Evolutionary conservation across 1,139 yeast species (phyloP).

Genomic region (Debaryomyces udenii): DNA sequence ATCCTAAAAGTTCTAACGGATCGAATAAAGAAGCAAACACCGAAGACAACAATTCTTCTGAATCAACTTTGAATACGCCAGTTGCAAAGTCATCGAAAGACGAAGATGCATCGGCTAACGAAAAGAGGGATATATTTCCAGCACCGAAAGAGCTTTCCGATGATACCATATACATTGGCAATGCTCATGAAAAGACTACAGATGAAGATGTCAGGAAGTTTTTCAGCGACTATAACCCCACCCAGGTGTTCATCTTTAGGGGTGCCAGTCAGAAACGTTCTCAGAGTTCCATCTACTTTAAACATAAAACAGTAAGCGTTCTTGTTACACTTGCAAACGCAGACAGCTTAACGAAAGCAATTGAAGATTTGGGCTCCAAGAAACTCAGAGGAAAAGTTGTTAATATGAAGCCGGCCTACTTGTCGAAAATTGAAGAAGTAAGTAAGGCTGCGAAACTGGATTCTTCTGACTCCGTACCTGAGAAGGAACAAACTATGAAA

Average conservation of each 20-base stretch:
- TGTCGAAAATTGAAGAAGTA: conserved; percentile 46
- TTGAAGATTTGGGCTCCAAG: conserved; percentile 34
- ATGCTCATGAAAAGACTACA: conserved; percentile 41
- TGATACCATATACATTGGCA: conserved; percentile 56
- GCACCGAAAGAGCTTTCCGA: conserved; percentile 30
- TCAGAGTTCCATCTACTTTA: conserved; percentile 16
- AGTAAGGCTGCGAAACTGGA: conserved; percentile 28
- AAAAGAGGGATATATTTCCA: conserved; percentile 1
- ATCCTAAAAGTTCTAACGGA: too few relatives aligned
- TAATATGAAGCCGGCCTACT: conserved; percentile 40
- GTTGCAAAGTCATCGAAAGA: conserved; percentile 4
- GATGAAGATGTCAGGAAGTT: conserved; percentile 46
- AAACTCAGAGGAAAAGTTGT: conserved; percentile 37
- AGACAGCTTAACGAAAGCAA: conserved; percentile 46
- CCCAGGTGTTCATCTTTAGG: conserved; percentile 50
- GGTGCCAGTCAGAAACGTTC: conserved; percentile 20
- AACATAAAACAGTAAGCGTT: conserved; percentile 44
- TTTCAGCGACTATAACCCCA: conserved; percentile 49
- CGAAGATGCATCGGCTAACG: not conserved
- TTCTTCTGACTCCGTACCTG: not conserved
- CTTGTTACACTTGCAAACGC: conserved; percentile 53
- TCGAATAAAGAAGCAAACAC: not conserved
- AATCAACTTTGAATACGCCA: not conserved
- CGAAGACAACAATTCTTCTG: not conserved
- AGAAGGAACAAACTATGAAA: conserved; percentile 3